Base-by-base conservation (phyloP, 192 early-diverging fungal genomes). In the Geosiphon pyriformis region DNA sequence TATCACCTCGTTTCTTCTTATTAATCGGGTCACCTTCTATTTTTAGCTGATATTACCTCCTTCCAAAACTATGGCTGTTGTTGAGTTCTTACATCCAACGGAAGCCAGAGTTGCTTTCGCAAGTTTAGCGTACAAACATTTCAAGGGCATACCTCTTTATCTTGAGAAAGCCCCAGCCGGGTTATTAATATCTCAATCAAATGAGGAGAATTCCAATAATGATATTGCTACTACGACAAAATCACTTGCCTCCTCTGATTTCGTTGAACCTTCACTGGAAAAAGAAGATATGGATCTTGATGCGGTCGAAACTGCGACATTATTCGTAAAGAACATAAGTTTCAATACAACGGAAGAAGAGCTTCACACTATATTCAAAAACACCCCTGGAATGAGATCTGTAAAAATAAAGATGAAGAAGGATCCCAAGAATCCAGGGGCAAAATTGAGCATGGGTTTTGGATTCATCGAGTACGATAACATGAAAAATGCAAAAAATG, bases 291-390 rank as follows among this genome's bases (percentile, higher is more conserved):
- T 80, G 57, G 78, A 79, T 49, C 10, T 66, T 26, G 27, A 42
- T 23, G 75, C 81, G 7, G 85, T 86, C 27, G 84, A 69, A 22
- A 70, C 51, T 18, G 72, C 88, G 4, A 92, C 94, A 12, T 74
- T 98, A 62, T 98, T 97, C 82, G 86, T 98, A 71, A 98, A 98
- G 80, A 98, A 98, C 62, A 81, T 98, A 47, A 91, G 80, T 76
- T 98, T 97, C 75, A 78, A 86, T 63, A 98, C 94, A 0, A 96
- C 89, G 0, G 90, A 93, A 7, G 88, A 86, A 23, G 83, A 75
- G 2, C 76, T 98, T 37, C 81, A 75, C 18, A 80, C 87, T 65
- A 79, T 88, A 3, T 98, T 96, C 68, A 69, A 75, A 4, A 83
- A 71, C 27, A 74, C 91, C n/a, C 81, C 83, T n/a, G 93, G 93